Base-by-base conservation (phyloP, 768 basidiomycete genomes). In the Naganishia vishniacii region DNA sequence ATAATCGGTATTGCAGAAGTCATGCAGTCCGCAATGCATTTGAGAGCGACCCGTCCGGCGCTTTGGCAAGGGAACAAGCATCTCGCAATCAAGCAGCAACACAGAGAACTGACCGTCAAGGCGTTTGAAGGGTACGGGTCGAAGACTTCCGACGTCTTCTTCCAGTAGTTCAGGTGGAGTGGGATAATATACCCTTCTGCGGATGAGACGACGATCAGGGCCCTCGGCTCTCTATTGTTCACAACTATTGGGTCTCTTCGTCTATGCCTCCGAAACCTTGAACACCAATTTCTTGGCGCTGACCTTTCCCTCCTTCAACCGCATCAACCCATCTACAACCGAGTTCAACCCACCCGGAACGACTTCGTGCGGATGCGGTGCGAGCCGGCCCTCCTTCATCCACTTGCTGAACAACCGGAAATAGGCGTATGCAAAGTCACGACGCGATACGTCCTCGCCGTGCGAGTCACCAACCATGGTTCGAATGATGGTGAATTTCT, bases 221-320 rank as follows among this genome's bases (percentile, higher is more conserved):
- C 23, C 25, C 29, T 26, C 23, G 23, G 11, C 1, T 41, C 8
- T 32, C 28, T 25, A 34, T 45, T 59, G 3, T 7, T 12, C 20
- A 41, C 26, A 40, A 18, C 42, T 44, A 59, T 51, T 51, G 13
- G 7, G 13, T n/a, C 40, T 31, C 37, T 40, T 40, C 37, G 16
- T 40, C 16, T 41, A 45, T 45, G 48, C 48, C 3, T 62, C 48
- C 1, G 48, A 59, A n/a, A 71, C 58, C 62, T 68, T 70, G 69
- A 65, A 70, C 3, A 70, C 61, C 26, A 72, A 31, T 61, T 72
- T 72, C 66, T 70, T 72, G 4, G 65, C 71, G 12, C 65, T 68
- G 11, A 72, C 71, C 58, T 70, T 67, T 6, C 68, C 67, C 18
- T 62, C 61, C 68, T 68, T 51, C 58, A 58, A 41, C 58, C 20